phyloP scores from a whole-genome alignment of 2,329 filamentous ascomycete genomes.

The Fusarium sp. region DNA sequence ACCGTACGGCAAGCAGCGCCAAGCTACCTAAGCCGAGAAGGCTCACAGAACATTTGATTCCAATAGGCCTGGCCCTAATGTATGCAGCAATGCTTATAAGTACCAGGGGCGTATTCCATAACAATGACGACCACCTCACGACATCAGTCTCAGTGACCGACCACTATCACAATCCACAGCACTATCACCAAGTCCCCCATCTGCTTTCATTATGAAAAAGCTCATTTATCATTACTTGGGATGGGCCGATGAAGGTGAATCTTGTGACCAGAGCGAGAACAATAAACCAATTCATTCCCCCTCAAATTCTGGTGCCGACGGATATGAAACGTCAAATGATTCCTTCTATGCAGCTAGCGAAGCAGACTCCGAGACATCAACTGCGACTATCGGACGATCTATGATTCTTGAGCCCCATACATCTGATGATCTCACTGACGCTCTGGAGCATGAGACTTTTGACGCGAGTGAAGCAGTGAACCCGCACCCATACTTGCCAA shows the following conservation, averaged over 20 bases:
- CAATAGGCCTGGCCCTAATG: neutral
- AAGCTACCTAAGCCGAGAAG: rapidly evolving
- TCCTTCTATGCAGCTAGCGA: neutral
- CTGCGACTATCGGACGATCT: neutral
- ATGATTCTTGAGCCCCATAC: neutral
- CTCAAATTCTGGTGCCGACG: neutral
- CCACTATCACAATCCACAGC: neutral
- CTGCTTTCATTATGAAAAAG: neutral
- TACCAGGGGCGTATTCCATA: neutral
- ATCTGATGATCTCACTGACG: rapidly evolving
- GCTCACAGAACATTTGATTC: neutral
- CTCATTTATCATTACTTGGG: neutral
- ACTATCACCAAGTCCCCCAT: rapidly evolving
- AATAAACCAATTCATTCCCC: no score
- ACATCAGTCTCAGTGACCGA: neutral
- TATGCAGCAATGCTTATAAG: neutral
- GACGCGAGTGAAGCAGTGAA: rapidly evolving
- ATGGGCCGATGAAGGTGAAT: neutral
- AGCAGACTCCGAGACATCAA: rapidly evolving
- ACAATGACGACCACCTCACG: neutral
- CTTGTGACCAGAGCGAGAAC: neutral
- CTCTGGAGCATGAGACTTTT: rapidly evolving
- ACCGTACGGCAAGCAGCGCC: rapidly evolving
- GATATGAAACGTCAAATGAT: neutral
- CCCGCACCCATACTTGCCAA: neutral